Evolutionary conservation across 1,284 basidiomycete species (phyloP).

Genomic region (Ustilago hordei): DNA sequence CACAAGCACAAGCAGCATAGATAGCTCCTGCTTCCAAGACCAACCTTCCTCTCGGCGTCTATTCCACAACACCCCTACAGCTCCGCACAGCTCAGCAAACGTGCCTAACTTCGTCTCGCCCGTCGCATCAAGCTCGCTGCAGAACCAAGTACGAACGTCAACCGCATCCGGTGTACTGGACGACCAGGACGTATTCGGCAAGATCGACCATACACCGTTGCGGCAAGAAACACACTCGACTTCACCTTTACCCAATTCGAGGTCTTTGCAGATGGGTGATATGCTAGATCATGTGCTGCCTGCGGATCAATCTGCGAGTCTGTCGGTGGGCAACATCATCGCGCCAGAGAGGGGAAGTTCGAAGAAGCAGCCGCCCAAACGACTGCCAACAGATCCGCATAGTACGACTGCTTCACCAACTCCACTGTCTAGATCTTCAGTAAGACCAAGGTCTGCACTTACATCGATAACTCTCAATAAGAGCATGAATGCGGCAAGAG

Average conservation of each 20-base stretch:
- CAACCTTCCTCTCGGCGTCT: conserved; percentile 36
- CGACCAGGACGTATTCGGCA: conserved; percentile 41
- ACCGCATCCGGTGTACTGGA: conserved; percentile 9
- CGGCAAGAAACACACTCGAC: conserved; percentile 45
- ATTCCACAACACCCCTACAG: conserved; percentile 40
- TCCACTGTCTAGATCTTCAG: conserved; percentile 24
- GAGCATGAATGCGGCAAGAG: neutral
- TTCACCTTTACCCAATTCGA: conserved; percentile 43
- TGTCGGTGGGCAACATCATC: conserved; percentile 47
- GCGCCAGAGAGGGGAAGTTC: conserved; percentile 42
- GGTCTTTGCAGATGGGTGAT: conserved; percentile 43
- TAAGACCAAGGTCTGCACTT: conserved; percentile 19
- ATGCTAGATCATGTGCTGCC: conserved; percentile 40
- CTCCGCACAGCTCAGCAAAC: neutral
- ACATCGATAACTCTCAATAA: conserved; percentile 30
- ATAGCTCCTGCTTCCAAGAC: conserved; percentile 19
- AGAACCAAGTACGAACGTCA: conserved; percentile 21
- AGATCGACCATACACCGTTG: conserved; percentile 44
- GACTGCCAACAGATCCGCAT: conserved; percentile 22
- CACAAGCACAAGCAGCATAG: conserved; percentile 34
- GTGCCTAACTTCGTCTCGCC: conserved; percentile 22
- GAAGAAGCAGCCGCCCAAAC: conserved; percentile 37
- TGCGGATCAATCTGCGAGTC: conserved; percentile 23
- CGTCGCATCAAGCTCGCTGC: neutral
- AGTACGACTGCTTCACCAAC: conserved; percentile 41